Conservation (phyloP, 176 grass and related monocot species). For the Eremochloa ophiuroides region DNA sequence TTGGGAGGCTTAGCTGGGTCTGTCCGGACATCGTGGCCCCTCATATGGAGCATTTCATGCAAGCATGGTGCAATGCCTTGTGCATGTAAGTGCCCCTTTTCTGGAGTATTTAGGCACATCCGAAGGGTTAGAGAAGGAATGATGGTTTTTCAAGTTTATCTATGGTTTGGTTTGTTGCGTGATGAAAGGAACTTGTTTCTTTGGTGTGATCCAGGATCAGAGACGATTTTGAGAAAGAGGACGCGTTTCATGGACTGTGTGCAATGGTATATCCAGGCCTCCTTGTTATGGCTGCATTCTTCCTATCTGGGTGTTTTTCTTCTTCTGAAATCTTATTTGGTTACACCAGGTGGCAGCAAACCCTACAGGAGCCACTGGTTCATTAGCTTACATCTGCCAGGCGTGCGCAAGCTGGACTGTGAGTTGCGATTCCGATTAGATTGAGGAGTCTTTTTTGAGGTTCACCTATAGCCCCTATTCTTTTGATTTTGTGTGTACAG, state of each 20-base stretch:
- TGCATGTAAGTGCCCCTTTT: constrained; percentile 61
- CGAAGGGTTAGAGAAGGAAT: background rate
- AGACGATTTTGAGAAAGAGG: constrained; percentile 99
- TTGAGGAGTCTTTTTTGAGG: background rate
- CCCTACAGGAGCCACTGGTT: constrained; percentile 60
- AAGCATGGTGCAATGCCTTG: constrained; percentile 80
- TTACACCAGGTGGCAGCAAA: constrained; percentile 66
- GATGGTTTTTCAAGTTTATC: background rate
- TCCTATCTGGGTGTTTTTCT: background rate
- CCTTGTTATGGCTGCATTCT: background rate
- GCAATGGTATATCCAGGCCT: constrained; percentile 50
- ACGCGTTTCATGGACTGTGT: constrained; percentile 88
- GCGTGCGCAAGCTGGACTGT: constrained; percentile 94
- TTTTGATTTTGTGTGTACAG: constrained; percentile 39
- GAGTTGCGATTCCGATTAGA: constrained; percentile 20
- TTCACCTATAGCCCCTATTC: background rate
- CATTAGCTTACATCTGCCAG: constrained; percentile 67
- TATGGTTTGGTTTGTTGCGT: constrained; percentile 2
- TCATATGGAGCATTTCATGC: constrained; percentile 95
- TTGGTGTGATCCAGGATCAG: constrained; percentile 64
- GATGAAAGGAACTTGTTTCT: constrained; percentile 3
- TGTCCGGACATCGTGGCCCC: constrained; percentile 88
- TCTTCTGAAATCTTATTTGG: constrained; percentile 2
- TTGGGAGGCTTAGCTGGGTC: constrained; percentile 95
- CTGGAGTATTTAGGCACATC: background rate